Base-by-base conservation (phyloP, 2,329 filamentous ascomycete species). In the Alternaria incomplexa region DNA sequence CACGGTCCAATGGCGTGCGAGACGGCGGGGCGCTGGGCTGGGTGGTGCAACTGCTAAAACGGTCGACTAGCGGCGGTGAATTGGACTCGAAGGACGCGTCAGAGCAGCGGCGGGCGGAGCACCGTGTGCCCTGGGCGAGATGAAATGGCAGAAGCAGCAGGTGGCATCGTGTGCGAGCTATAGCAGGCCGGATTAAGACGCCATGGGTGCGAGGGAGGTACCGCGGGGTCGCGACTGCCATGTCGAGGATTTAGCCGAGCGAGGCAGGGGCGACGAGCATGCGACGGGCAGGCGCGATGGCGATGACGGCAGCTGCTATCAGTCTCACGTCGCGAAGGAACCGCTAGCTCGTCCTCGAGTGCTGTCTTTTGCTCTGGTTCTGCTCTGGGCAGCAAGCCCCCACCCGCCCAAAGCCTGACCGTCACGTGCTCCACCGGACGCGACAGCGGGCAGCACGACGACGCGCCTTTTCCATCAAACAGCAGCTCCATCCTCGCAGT, bases 11-110 rank as follows among this genome's bases (percentile, higher is more conserved):
- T 75, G 43, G 62, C 43, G 13, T 11, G 50, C 32, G 32, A 48
- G 61, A 32, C 40, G 59, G 74, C 70, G 71, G 75, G 57, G 69
- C 67, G 68, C 64, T 62, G 56, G 65, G 64, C 56, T 48, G 63
- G 62, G 53, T 71, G 72, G 70, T 76, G 74, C 72, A 71, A 74
- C 70, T 71, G 73, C 68, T 68, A 71, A 62, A 78, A 78, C 76
- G 76, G 75, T 73, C 68, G 69, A 71, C 75, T 77, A 77, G 72
- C 67, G 66, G 68, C 67, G 53, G 68, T 65, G 65, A 64, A 56
- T 48, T 53, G 63, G 69, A 73, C 65, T 75, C 67, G 74, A 74
- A 55, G 69, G 71, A 73, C 71, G 69, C 71, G 71, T 72, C 66
- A 54, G 61, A 64, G 62, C 43, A 30, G 55, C 22, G 26, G 63